Conservation (phyloP, 2,329 filamentous ascomycete genomes). For the Balansia obtecta region DNA sequence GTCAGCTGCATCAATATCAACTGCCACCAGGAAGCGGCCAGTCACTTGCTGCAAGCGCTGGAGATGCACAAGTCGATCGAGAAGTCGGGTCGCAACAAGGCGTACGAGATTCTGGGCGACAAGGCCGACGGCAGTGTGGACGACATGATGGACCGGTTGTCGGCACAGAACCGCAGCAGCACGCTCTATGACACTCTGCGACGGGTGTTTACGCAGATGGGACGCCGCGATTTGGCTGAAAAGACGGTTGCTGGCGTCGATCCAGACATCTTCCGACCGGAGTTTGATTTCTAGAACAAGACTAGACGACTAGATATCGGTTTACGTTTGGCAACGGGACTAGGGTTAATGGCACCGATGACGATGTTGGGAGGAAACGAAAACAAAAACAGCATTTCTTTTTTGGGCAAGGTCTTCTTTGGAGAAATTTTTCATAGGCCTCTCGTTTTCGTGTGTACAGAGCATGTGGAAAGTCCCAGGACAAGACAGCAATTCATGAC, state of each 20-base stretch:
- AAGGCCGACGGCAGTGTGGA: slow-evolving; percentile 38
- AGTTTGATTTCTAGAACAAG: slow-evolving; percentile 66
- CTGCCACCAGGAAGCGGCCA: slow-evolving; percentile 84
- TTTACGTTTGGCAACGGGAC: background rate
- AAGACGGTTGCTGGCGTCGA: slow-evolving; percentile 83
- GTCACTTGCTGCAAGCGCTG: slow-evolving; percentile 81
- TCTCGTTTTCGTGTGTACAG: background rate
- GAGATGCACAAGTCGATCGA: slow-evolving; percentile 95
- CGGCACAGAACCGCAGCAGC: slow-evolving; percentile 90
- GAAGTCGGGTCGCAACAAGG: slow-evolving; percentile 69
- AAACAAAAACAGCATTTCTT: too few relatives aligned
- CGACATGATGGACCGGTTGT: slow-evolving; percentile 71
- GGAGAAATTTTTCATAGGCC: background rate
- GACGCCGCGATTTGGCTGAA: slow-evolving; percentile 74
- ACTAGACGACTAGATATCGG: background rate
- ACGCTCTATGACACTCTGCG: slow-evolving; percentile 92
- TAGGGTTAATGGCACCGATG: background rate
- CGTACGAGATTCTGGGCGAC: slow-evolving; percentile 64
- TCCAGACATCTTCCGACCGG: slow-evolving; percentile 73
- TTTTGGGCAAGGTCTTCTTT: background rate
- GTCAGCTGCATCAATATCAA: slow-evolving; percentile 97
- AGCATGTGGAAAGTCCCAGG: background rate
- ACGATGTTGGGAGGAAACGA: background rate
- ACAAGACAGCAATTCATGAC: background rate
- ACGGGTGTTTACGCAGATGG: slow-evolving; percentile 95